Base-by-base conservation (phyloP, 192 early-diverging fungal species). In the Linnemannia zychae region DNA sequence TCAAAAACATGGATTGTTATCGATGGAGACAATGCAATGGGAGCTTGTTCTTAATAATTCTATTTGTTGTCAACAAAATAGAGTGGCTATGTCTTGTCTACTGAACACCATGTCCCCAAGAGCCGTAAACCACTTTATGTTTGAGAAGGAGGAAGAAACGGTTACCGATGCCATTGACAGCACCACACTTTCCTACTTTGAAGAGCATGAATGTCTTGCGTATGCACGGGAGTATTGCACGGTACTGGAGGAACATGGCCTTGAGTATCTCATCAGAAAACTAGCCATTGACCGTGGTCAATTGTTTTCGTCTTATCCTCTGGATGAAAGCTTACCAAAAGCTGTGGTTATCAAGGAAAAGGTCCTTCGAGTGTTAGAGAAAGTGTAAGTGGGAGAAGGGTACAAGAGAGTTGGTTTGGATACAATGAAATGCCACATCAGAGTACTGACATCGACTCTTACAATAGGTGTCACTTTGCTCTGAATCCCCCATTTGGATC, bases 351-450 rank as follows among this genome's bases (percentile, higher is more conserved):
- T 72, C 48, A 48, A 72, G 31, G 28, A 72, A 28, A 72, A 72
- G 71, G 49, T 72, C 50, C 71, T 72, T 72, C 48, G 50, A 49
- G 50, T 72, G 47, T 33, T 52, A 48, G n/a, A n/a, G n/a, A n/a
- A n/a, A n/a, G n/a, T n/a, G n/a, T n/a, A n/a, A n/a, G n/a, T n/a
- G n/a, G n/a, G n/a, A n/a, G n/a, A n/a, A n/a, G n/a, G n/a, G n/a
- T n/a, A n/a, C n/a, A n/a, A n/a, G n/a, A n/a, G n/a, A n/a, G n/a
- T n/a, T n/a, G n/a, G n/a, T n/a, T n/a, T n/a, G n/a, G n/a, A n/a
- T n/a, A n/a, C n/a, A n/a, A n/a, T n/a, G n/a, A n/a, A n/a, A n/a
- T n/a, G n/a, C n/a, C n/a, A n/a, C n/a, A n/a, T n/a, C n/a, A n/a
- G n/a, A n/a, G n/a, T n/a, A n/a, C n/a, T n/a, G n/a, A n/a, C n/a